Evolutionary conservation across 345 rosid genomes (phyloP).

Genomic region (Salix purpurea): DNA sequence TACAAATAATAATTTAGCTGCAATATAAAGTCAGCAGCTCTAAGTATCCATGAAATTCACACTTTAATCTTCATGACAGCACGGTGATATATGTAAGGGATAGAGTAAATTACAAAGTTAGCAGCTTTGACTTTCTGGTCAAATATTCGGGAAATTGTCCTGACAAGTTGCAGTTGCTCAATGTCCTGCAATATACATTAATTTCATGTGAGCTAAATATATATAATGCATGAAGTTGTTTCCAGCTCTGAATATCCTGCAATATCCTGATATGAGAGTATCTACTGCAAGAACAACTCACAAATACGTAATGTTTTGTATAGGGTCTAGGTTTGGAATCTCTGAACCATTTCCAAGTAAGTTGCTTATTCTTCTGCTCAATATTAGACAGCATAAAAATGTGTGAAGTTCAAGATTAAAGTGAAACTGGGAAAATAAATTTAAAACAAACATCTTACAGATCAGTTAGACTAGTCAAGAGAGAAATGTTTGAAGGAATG

Average conservation of each 20-base stretch:
- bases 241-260: too few species aligned
- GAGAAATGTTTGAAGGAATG: constrained; percentile 10
- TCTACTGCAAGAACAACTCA: constrained; percentile 3
- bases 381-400: neutral
- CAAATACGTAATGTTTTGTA: neutral
- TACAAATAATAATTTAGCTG: neutral
- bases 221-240: too few species aligned
- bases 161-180: constrained; percentile 17
- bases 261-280: neutral
- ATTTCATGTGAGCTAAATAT: neutral
- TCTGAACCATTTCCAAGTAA: constrained; percentile 8
- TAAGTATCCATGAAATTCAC: neutral
- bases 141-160: neutral
- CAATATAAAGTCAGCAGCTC: neutral
- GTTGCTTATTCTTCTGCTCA: constrained; percentile 13
- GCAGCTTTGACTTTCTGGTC: neutral
- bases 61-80: neutral
- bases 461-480: neutral
- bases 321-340: neutral
- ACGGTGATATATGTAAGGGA: neutral
- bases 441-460: constrained; percentile 6
- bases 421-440: neutral
- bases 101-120: neutral
- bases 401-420: neutral
- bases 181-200: constrained; percentile 1